phyloP scores from a whole-genome alignment of 148 eudicot species.

The Bassia scoparia region DNA sequence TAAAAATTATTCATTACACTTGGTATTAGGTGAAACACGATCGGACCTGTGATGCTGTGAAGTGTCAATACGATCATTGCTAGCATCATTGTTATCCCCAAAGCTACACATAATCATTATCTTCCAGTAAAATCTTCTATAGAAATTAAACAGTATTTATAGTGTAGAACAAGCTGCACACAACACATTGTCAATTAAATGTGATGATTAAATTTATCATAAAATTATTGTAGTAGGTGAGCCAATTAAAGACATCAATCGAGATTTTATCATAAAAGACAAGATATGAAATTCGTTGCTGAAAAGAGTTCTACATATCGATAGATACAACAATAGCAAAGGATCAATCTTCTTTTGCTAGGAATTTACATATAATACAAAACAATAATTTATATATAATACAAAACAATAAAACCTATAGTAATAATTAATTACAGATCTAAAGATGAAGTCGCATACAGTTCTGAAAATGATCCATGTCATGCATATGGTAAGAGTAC shows the following conservation, averaged over 20 bases:
- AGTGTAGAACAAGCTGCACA: slow-evolving; percentile 83
- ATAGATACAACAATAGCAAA: too few species aligned
- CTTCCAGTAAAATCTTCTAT: slow-evolving; percentile 87
- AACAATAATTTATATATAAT: neutral
- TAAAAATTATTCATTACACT: neutral
- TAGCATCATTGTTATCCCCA: too few species aligned
- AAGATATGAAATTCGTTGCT: neutral
- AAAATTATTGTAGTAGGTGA: neutral
- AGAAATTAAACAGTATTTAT: slow-evolving; percentile 65
- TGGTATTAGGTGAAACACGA: neutral
- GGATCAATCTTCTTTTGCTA: neutral
- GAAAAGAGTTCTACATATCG: too few species aligned
- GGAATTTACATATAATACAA: neutral
- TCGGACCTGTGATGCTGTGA: slow-evolving; percentile 85
- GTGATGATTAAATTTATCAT: neutral
- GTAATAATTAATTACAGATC: neutral
- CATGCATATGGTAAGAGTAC: neutral
- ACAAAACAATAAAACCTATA: too few species aligned
- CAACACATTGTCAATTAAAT: slow-evolving; percentile 7
- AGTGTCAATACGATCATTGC: too few species aligned
- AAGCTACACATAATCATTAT: too few species aligned
- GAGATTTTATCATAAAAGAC: neutral
- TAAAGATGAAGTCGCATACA: neutral
- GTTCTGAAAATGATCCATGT: neutral
- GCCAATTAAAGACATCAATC: neutral